These are phyloP conservation scores for Rhododendron williamsianum DNA, from an alignment of 148 eudicot genomes.

Conservation along the genomic window DNA sequence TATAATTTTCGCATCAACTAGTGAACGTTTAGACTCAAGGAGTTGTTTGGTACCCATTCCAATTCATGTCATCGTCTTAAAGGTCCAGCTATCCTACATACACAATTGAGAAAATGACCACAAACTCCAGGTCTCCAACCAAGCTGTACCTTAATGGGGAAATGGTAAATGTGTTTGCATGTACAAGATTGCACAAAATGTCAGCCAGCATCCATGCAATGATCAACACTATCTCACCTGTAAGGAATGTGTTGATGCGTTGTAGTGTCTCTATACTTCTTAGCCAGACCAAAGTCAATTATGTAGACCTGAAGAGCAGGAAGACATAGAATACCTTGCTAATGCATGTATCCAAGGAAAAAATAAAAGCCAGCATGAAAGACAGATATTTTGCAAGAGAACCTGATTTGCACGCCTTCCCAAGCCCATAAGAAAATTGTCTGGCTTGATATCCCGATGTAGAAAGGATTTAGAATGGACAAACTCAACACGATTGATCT, in stretches of 20 bases:
- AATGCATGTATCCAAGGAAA: background rate
- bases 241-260: slow-evolving; percentile 94
- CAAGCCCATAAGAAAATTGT: slow-evolving; percentile 95
- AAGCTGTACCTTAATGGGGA: background rate
- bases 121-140: background rate
- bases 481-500: slow-evolving; percentile 92
- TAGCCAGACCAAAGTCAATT: slow-evolving; percentile 93
- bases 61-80: background rate
- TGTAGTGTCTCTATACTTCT: slow-evolving; percentile 79
- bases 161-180: background rate
- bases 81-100: background rate
- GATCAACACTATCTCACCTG: slow-evolving; percentile 47
- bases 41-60: background rate
- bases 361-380: background rate
- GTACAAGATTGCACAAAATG: background rate
- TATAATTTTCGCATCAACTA: background rate
- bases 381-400: background rate
- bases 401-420: slow-evolving; percentile 98
- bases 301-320: slow-evolving; percentile 51
- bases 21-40: background rate
- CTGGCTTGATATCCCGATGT: slow-evolving; percentile 95
- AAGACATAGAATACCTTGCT: background rate
- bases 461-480: slow-evolving; percentile 82
- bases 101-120: background rate
- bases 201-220: background rate